Base-by-base conservation (phyloP, 2,329 filamentous ascomycete species). In the Fusarium concolor region DNA sequence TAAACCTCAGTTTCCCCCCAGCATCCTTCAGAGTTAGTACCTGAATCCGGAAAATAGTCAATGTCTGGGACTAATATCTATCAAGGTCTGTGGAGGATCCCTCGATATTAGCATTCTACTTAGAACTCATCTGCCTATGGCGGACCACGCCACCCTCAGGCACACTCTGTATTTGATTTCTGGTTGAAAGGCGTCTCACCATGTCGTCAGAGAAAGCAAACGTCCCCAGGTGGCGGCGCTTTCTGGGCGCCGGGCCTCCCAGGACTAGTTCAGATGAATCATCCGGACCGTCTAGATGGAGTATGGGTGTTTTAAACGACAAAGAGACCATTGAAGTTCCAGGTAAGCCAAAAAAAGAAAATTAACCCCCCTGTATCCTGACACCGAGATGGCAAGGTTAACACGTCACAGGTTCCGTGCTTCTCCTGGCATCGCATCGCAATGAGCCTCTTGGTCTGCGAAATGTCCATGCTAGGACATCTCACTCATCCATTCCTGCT, bases 281-380 rank as follows among this genome's bases (percentile, higher is more conserved):
- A 15, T 53, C 58, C 17, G 65, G 63, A 10, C 74, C 70, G 26
- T 75, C 82, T 9, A 84, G 76, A 78, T 89, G 86, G 87, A 86
- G 82, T 47, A 82, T 97, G 81, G 94, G 94, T n/a, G 92, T 97
- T 26, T 78, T 97, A 67, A 94, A 93, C 74, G 93, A 96, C 72
- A 87, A 82, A 46, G 78, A 90, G 58, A 97, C 94, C 0, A 91
- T 96, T 66, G 92, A 97, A 79, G 94, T 97, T 14, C 94, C 94
- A 70, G 93, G 92, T 94, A 81, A 67, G 86, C 22, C 20, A 24
- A 24, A 24, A 24, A 24, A 24, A 24, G 6, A 24, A 24, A 4
- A 24, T 6, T 28, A 22, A 17, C 46, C 22, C 17, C 14, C 15
- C 10, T 12, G 10, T 12, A 45, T 26, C n/a, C 26, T 11, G n/a